Percentiles rank a stretch among this genome's conserved stretches.
phyloP scores from a whole-genome alignment of 352 stramenopile species.

The Pythium volutum region DNA sequence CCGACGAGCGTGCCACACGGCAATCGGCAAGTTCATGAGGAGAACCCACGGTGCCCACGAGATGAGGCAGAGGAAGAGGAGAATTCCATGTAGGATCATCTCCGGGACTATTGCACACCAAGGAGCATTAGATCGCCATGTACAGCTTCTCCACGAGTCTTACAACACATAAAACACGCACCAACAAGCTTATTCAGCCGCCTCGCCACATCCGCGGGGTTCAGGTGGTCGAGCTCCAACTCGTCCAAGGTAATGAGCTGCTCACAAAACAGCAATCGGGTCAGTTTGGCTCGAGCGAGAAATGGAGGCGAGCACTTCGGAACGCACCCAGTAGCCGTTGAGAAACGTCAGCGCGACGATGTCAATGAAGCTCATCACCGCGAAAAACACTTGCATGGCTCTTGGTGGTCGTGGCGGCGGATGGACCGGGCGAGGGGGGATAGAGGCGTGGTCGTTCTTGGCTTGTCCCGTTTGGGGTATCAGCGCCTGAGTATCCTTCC shows the following conservation, averaged over 20 bases:
- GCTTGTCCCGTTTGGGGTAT: constrained; percentile 7
- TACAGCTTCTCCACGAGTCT: background rate
- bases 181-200: constrained; percentile 82
- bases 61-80: constrained; percentile 70
- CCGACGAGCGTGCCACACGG: constrained; percentile 69
- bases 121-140: background rate
- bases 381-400: constrained; percentile 67
- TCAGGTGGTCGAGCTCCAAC: constrained; percentile 84
- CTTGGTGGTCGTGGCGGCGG: background rate
- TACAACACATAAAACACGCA: constrained; percentile 1
- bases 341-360: constrained; percentile 86
- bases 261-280: background rate
- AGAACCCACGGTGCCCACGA: constrained; percentile 77
- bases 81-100: constrained; percentile 75
- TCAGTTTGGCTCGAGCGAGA: background rate
- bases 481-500: constrained; percentile 10
- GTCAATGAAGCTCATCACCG: constrained; percentile 79
- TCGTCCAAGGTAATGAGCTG: constrained; percentile 85
- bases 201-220: constrained; percentile 80
- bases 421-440: background rate
- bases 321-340: constrained; percentile 83
- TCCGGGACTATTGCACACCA: constrained; percentile 51
- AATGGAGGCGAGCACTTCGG: background rate
- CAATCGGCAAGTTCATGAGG: constrained; percentile 76
- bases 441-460: background rate